Evolutionary conservation across 176 grass and related monocot genomes (phyloP).

Genomic region (Juncus inflexus): DNA sequence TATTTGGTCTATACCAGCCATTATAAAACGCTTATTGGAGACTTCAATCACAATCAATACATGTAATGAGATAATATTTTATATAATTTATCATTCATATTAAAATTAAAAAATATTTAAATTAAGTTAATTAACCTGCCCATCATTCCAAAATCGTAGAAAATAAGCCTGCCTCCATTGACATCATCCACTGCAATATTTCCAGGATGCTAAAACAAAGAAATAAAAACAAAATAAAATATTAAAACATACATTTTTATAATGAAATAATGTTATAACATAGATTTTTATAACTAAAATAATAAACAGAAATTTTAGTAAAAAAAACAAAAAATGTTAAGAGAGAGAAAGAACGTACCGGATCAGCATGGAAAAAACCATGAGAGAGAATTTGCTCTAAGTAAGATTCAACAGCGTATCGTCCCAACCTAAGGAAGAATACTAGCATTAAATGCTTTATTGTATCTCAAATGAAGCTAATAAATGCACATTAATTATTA

Average conservation of each 20-base stretch:
- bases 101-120: too few relatives aligned
- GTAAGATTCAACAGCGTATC: slow-evolving; percentile 96
- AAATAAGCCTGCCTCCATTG: slow-evolving; percentile 97
- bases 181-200: slow-evolving; percentile 99
- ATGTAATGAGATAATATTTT: slow-evolving; percentile 13
- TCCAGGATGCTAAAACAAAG: slow-evolving; percentile 74
- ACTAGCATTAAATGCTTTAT: too few relatives aligned
- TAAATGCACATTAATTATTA: neutral
- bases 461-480: neutral
- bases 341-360: slow-evolving; percentile 42
- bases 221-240: neutral
- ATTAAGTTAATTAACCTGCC: slow-evolving; percentile 56
- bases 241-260: too few relatives aligned
- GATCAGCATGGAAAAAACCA: slow-evolving; percentile 99
- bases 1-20: too few relatives aligned
- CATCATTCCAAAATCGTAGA: slow-evolving; percentile 99
- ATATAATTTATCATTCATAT: neutral
- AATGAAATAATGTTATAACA: too few relatives aligned
- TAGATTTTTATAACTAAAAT: too few relatives aligned
- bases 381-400: slow-evolving; percentile 96
- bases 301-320: neutral
- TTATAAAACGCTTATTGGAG: too few relatives aligned
- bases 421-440: slow-evolving; percentile 60
- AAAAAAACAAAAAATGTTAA: neutral
- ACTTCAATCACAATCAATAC: too few relatives aligned